Evolutionary conservation across 2,329 filamentous ascomycete genomes (phyloP).

Genomic region (Aspergillus awamori): DNA sequence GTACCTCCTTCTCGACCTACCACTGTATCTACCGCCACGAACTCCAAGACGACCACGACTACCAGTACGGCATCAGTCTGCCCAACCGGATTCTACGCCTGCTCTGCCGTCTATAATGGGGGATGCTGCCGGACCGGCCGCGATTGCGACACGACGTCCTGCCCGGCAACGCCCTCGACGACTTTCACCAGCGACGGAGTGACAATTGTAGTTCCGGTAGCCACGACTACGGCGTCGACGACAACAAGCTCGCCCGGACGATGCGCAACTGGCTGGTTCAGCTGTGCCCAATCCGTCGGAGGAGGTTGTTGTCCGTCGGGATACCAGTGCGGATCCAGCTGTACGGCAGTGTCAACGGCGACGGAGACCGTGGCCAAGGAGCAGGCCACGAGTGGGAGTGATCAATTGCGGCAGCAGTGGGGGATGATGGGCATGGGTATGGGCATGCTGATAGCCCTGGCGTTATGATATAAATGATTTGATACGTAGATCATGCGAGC

Average conservation of each 20-base stretch:
- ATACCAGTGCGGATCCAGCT: conserved; percentile 74
- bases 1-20: conserved; percentile 45
- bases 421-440: conserved; percentile 12
- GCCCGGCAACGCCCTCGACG: conserved; percentile 68
- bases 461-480: background rate
- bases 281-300: conserved; percentile 65
- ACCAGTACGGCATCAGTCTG: conserved; percentile 55
- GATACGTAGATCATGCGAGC: background rate
- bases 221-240: conserved; percentile 41
- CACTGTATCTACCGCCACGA: conserved; percentile 37
- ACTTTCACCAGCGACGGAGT: conserved; percentile 66
- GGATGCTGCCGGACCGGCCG: conserved; percentile 89
- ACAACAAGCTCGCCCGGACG: conserved; percentile 40
- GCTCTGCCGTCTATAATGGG: conserved; percentile 75
- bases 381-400: conserved; percentile 29
- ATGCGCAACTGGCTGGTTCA: conserved; percentile 81
- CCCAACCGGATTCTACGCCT: conserved; percentile 90
- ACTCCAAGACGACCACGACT: conserved; percentile 39
- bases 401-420: conserved; percentile 6
- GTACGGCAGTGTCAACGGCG: conserved; percentile 59
- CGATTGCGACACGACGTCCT: conserved; percentile 79
- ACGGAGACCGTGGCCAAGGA: conserved; percentile 56
- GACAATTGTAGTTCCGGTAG: conserved; percentile 68
- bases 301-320: conserved; percentile 84
- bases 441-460: conserved; percentile 12